Evolutionary conservation across 441 rosid genomes (phyloP), one percentile per base, ranked within the genome.

Genomic region (Arabidopsis lyrata): DNA sequence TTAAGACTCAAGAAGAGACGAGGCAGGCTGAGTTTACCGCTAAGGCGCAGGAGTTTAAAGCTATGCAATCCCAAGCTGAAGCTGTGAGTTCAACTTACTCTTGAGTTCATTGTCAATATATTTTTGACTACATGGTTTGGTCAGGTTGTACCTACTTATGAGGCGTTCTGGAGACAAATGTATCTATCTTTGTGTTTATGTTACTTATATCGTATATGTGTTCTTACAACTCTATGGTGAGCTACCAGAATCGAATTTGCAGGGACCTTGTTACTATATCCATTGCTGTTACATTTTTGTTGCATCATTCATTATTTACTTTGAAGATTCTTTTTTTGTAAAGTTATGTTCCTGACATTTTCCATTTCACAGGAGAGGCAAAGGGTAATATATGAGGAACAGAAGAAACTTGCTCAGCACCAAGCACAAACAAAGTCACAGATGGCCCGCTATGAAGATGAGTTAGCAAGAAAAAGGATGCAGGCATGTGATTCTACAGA

Each of bases 391-490:
- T 93, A 88, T 60, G 98, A 93, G 20, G 99, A 95, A 68, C 98
- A 95, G 82, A 95, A 83, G 56, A 93, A 93, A 77, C 81, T 93
- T 72, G 86, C 91, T 42, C 97, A 93, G 84, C 89, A 88, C 76
- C 96, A 90, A 76, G 99, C 99, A n/a, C 97, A 95, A 71, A 87
- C 92, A 24, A 95, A 93, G 82, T 90, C 99, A 41, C 97, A 90
- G 83, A 93, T 91, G 95, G 95, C 95, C 32, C 93, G 92, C 55
- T 95, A 93, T 78, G 98, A 86, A 80, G 97, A 93, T 66, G 99
- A 95, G 60, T 55, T 95, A 73, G 95, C 97, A 35, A 90, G 97
- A 83, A 93, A 93, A 91, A 86, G 99, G 84, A 84, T 93, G 99
- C 98, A 93, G 98, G 99, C 87, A 88, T 83, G 90, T 44, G 31